Evolutionary conservation across 192 early-diverging fungal genomes (phyloP), one percentile per base, ranked within the genome.

Genomic region (Pilaira anomala): DNA sequence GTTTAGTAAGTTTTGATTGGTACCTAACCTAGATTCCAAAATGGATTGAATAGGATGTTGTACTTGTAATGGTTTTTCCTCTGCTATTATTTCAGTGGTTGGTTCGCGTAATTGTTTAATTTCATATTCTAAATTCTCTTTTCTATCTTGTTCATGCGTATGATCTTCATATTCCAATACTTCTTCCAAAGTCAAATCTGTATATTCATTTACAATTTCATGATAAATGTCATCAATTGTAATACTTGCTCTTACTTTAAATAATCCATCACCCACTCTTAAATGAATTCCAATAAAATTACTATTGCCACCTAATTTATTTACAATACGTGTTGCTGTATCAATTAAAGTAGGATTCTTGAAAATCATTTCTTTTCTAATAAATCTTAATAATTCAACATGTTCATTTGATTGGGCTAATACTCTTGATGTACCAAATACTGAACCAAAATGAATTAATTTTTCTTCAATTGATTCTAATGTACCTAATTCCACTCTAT

Each of bases 381-480:
- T 50, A 19, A 74, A 73, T 24, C 60, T 49, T 26, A 71, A 59
- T 24, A 75, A 71, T n/a, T 44, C 59, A 11, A 67, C 69, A 60
- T 77, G 72, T n/a, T 78, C 78, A 7, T 66, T 67, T 22, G 73
- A 40, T 49, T 83, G 74, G 3, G 77, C 75, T 0, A 80, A 40
- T 4, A 85, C 70, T 2, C 83, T 56, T 14, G 72, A 72, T 8
- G 68, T 74, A 1, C 76, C 80, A 68, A 79, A 85, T 8, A 83
- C 51, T 0, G 81, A 83, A 3, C 76, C 76, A 69, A 85, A 78
- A 48, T 85, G 81, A 24, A 85, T 48, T 12, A 85, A 63, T 12
- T 66, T 58, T 26, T 76, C 57, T 8, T 52, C 40, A 6, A 71
- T 65, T 0, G 71, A 63, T 33, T 55, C 48, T 14, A 85, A 57